These are phyloP conservation scores for Neofusicoccum sp. DNA, from an alignment of 2,329 filamentous ascomycete genomes.

Conservation along the genomic window DNA sequence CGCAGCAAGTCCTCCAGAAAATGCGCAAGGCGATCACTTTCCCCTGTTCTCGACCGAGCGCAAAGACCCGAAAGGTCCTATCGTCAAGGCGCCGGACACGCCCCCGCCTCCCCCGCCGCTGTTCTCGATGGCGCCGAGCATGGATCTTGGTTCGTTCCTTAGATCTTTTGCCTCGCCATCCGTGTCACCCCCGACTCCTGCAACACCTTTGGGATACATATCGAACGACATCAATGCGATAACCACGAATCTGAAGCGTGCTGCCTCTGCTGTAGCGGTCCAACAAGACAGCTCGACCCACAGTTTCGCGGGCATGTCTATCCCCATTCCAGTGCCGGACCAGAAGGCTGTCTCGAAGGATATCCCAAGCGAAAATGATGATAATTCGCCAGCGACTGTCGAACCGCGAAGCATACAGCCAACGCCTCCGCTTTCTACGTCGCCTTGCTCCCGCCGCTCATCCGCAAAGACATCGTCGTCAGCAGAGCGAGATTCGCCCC, in stretches of 20 bases:
- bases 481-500: no score
- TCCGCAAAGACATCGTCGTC: no score
- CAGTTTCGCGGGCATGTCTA: no score
- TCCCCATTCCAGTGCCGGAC: no score
- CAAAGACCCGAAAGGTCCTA: not conserved
- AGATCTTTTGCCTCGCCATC: not conserved
- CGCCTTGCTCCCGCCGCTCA: no score
- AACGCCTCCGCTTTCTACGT: no score
- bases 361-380: no score
- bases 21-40: not conserved
- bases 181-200: not conserved
- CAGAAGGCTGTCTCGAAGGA: no score
- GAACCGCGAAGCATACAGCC: no score
- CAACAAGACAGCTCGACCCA: no score
- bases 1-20: not conserved
- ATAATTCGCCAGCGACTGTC: no score
- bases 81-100: not conserved
- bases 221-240: not conserved
- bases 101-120: constrained; percentile 1
- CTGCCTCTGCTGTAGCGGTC: not conserved
- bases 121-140: constrained; percentile 1
- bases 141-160: not conserved
- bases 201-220: not conserved
- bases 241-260: not conserved
- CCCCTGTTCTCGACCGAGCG: not conserved